Evolutionary conservation across 805 yeast genomes (phyloP).

Genomic region (Zygotorulaspora chibaensis): DNA sequence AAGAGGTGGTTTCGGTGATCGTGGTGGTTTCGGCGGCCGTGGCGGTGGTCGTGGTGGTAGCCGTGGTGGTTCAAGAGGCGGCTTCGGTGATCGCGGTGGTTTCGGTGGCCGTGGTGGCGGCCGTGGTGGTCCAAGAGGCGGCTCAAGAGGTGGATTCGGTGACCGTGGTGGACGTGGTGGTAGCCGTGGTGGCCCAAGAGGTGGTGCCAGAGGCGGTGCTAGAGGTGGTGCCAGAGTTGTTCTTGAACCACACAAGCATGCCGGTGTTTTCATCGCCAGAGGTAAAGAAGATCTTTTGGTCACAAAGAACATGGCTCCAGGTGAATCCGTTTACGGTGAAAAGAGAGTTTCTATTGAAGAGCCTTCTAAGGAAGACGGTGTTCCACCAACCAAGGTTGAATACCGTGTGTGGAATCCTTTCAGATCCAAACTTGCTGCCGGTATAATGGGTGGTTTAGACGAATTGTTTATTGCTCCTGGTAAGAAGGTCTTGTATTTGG

Average conservation of each 20-base stretch:
- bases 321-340: conserved; percentile 98
- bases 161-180: conserved; percentile 47
- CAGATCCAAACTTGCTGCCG: conserved; percentile 99
- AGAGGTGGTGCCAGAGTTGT: conserved; percentile 92
- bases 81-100: conserved; percentile 86
- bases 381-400: conserved; percentile 89
- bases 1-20: conserved; percentile 46
- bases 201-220: conserved; percentile 80
- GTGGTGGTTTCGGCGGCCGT: conserved; percentile 43
- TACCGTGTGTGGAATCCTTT: conserved; percentile 99
- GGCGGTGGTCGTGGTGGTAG: conserved; percentile 44
- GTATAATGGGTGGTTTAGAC: conserved; percentile 99
- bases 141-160: conserved; percentile 46
- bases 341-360: conserved; percentile 93
- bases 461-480: conserved; percentile 98
- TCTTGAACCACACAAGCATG: conserved; percentile 98
- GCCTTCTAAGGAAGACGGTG: conserved; percentile 83
- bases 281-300: conserved; percentile 98
- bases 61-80: conserved; percentile 55
- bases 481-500: conserved; percentile 91
- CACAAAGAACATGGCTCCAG: conserved; percentile 95
- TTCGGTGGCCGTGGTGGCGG: conserved; percentile 79
- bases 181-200: conserved; percentile 53
- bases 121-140: conserved; percentile 48
- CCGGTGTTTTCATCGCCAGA: conserved; percentile 98